Conservation (phyloP, 164 flowering plant species). For the Sedum album region DNA sequence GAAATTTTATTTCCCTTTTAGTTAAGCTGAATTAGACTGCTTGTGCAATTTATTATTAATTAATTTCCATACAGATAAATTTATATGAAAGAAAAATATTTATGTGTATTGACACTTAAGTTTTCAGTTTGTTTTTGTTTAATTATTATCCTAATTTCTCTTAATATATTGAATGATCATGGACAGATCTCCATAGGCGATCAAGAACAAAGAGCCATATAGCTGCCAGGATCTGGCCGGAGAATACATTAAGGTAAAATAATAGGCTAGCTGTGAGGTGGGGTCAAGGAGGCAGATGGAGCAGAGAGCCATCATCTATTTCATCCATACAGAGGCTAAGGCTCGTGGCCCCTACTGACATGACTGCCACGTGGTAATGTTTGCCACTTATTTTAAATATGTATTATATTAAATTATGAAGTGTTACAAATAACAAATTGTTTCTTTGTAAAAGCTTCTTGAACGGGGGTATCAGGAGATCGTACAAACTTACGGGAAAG, state of each 20-base stretch:
- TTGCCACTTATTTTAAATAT: neutral
- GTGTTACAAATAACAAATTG: no score
- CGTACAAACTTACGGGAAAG: conserved; percentile 7
- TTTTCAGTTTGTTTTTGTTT: no score
- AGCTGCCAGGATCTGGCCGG: neutral
- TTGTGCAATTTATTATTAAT: no score
- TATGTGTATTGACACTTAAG: no score
- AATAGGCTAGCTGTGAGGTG: neutral
- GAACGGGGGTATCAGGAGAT: conserved; percentile 6
- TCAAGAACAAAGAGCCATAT: neutral
- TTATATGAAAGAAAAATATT: no score
- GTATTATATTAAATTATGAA: neutral
- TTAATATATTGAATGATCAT: neutral
- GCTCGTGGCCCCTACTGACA: conserved; percentile 42
- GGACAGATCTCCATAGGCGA: neutral
- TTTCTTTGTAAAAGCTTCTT: neutral
- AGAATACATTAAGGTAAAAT: neutral
- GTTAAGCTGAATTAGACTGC: no score
- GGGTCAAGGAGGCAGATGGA: conserved; percentile 14
- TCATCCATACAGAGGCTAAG: conserved; percentile 33
- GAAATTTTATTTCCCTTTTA: no score
- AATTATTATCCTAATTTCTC: no score
- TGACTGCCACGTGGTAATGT: conserved; percentile 58
- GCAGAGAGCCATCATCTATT: conserved; percentile 26
- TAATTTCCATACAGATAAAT: neutral